Base-by-base conservation (phyloP, 805 yeast species). In the Candida michaelii region DNA sequence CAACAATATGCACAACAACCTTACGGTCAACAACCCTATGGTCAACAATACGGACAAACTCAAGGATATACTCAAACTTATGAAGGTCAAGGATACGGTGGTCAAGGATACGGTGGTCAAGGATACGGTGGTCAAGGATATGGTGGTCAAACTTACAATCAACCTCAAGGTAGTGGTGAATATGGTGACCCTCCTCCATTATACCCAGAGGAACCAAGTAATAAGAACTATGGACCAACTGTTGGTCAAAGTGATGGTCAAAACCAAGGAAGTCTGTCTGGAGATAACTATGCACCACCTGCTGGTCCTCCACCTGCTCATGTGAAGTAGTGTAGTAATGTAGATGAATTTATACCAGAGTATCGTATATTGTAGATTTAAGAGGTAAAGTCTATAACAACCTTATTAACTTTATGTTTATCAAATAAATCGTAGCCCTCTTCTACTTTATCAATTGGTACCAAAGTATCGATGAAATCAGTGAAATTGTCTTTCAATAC, bases 371-470 rank as follows among this genome's bases (percentile, higher is more conserved):
- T n/a, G n/a, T n/a, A n/a, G n/a, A n/a, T n/a, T n/a, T 25, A 25
- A 7, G 13, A 12, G 4, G 18, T 30, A 30, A 56, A 46, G 12
- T 58, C 64, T 46, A 80, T 77, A 1, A 79, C 78, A 13, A 78
- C 79, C 51, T 80, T 80, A 43, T 76, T 73, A 1, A 77, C 80
- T 48, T 71, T 65, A 35, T 77, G 82, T 44, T 65, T 51, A 37
- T 80, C 82, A 52, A 80, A 80, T 34, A 73, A 44, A 27, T 69
- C 71, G 53, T 74, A 80, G 3, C 74, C 82, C 29, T 68, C 55
- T 5, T 63, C 55, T 14, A 76, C 73, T 5, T 76, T 73, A 10
- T 63, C 72, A 21, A 80, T 51, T 1, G 72, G 63, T 30, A 75
- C 62, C 29, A 61, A 60, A n/a, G 58, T 56, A 47, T 79, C 85